Conservation (phyloP, 495 filamentous ascomycete species). For the Neurospora sp. region DNA sequence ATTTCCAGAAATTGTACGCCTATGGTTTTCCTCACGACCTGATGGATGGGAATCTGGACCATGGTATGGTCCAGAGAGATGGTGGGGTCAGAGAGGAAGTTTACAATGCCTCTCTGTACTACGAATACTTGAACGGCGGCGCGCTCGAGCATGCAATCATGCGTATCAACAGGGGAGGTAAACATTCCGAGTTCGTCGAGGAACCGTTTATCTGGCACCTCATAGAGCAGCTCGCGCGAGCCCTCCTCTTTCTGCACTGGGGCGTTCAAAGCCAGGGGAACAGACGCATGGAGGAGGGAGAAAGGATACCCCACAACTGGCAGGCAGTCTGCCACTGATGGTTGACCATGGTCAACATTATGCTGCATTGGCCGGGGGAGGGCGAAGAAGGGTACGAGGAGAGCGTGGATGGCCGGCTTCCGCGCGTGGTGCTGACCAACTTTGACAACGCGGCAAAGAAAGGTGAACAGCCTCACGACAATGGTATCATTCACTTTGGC, state of each 20-base stretch:
- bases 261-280: not conserved
- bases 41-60: not conserved
- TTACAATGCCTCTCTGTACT: constrained; percentile 6
- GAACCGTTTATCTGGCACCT: constrained; percentile 13
- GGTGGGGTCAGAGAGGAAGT: not conserved
- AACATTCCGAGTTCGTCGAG: not conserved
- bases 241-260: constrained; percentile 4
- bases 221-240: constrained; percentile 5
- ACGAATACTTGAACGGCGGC: constrained; percentile 4
- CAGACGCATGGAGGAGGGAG: not conserved
- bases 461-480: not conserved
- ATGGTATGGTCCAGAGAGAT: not conserved
- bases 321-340: not conserved
- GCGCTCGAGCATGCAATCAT: constrained; percentile 3
- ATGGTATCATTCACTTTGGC: not conserved
- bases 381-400: not conserved
- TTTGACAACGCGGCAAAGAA: not conserved
- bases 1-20: constrained; percentile 4
- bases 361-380: not conserved
- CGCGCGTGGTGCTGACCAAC: not conserved
- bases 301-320: not conserved
- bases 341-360: not conserved
- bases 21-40: not conserved
- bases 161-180: not conserved
- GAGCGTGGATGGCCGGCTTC: not conserved